Base-by-base conservation (phyloP, 176 grass and related monocot genomes). In the Ampelocalamus luodianensis region DNA sequence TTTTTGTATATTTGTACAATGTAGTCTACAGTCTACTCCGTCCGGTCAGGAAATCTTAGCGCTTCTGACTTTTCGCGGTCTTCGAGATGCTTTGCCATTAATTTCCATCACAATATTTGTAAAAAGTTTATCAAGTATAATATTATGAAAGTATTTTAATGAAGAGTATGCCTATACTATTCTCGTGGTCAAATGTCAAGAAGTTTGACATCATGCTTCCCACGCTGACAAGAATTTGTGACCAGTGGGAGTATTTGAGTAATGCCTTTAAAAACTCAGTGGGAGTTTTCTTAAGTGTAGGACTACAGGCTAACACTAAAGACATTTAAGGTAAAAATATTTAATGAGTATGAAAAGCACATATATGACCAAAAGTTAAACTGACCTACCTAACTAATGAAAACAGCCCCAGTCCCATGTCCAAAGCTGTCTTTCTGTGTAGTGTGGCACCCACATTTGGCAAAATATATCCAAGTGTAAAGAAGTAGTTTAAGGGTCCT, bases 381-480 rank as follows among this genome's bases (percentile, higher is more conserved):
- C 20, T 50, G 20, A 7, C 6, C 6, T 54, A 54, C 29, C 40
- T 48, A 51, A 55, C 46, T 68, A 81, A 83, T 83, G 20, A 74
- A 39, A 22, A 64, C 27, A 49, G 59, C 4, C 27, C 44, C 55
- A 72, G 24, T 82, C 8, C 14, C 38, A 48, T 46, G 67, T 72
- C 53, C 18, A 68, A 85, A 78, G 20, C 73, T 46, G 39, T 71
- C 22, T 37, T 60, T 60, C 29, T 79, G 22, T 58, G 14, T 44
- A 62, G 76, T 39, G 18, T 78, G 14, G 11, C 40, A 80, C 70
- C 16, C 4, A 36, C 12, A 76, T 76, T 89, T 53, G 43, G 34
- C 11, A 78, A 88, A 83, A 79, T 65, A 72, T 72, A 64, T 83
- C 8, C 20, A 53, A 53, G 44, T 78, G 12, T 71, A 72, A 80